phyloP scores from a whole-genome alignment of 495 filamentous ascomycete species.

The Diplogelasinospora grovesii region DNA sequence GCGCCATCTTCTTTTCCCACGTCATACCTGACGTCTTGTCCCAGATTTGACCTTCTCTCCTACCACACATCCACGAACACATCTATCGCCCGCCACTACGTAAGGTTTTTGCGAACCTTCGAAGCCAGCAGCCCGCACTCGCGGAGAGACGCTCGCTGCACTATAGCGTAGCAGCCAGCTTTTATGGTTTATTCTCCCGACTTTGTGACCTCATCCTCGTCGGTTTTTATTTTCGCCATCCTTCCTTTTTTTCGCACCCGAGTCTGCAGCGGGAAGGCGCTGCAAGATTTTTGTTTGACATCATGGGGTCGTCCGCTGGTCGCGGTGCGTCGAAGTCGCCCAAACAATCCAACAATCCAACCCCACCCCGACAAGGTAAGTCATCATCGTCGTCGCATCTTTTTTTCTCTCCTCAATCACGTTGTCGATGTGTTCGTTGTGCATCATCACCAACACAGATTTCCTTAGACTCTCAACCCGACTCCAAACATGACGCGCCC shows the following conservation, averaged over 20 bases:
- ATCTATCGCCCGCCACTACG: constrained; percentile 17
- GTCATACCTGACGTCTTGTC: constrained; percentile 37
- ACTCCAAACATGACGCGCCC: constrained; percentile 31
- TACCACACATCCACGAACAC: constrained; percentile 13
- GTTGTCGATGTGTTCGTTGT: constrained; percentile 1
- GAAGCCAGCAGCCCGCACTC: constrained; percentile 11
- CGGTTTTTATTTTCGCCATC: constrained; percentile 11
- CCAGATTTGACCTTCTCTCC: constrained; percentile 24
- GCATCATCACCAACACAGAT: constrained; percentile 19
- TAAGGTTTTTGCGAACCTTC: constrained; percentile 18
- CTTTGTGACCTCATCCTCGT: constrained; percentile 29
- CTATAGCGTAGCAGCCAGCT: constrained; percentile 16
- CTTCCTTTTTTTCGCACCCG: constrained; percentile 10
- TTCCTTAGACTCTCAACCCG: constrained; percentile 20
- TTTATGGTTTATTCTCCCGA: constrained; percentile 20
- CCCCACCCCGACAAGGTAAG: constrained; percentile 31
- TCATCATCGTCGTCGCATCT: constrained; percentile 9
- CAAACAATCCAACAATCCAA: constrained; percentile 26
- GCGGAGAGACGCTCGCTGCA: constrained; percentile 20
- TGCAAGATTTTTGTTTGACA: constrained; percentile 31
- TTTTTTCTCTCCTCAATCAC: no score
- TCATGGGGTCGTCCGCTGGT: constrained; percentile 34
- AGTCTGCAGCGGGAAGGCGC: constrained; percentile 22
- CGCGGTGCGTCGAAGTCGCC: constrained; percentile 32
- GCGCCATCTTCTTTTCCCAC: constrained; percentile 33